Evolutionary conservation across 345 rosid species (phyloP).

Genomic region (Erodium maritimum): DNA sequence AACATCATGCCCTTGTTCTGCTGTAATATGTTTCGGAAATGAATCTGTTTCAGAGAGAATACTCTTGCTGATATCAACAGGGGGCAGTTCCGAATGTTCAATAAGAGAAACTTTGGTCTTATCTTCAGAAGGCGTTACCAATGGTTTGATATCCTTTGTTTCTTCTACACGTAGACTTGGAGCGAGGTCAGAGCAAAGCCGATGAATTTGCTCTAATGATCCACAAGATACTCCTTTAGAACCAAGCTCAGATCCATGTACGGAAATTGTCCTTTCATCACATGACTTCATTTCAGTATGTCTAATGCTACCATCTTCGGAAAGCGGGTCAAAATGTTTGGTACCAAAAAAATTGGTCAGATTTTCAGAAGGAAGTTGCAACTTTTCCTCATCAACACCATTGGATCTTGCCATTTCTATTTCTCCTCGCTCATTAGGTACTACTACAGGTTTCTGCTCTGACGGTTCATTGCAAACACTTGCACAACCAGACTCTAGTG

Average conservation of each 20-base stretch:
- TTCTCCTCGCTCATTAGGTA: not conserved
- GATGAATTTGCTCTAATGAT: slow-evolving; percentile 12
- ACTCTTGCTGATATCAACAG: slow-evolving; percentile 5
- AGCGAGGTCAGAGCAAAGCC: slow-evolving; percentile 3
- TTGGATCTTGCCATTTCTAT: slow-evolving; percentile 3
- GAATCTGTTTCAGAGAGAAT: slow-evolving; percentile 2
- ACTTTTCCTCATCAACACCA: slow-evolving; percentile 14
- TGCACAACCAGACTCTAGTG: not conserved
- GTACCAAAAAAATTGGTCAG: slow-evolving; percentile 5
- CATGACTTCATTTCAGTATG: slow-evolving; percentile 2
- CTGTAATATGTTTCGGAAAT: not conserved
- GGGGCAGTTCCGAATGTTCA: not conserved
- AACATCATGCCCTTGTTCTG: not conserved
- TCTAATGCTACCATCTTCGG: not conserved
- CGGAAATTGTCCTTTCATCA: not conserved
- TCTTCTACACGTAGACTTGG: no score
- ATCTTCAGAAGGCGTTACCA: no score
- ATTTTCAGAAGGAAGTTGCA: slow-evolving; percentile 9
- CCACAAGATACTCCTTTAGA: slow-evolving; percentile 2
- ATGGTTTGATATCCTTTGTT: no score
- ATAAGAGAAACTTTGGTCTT: not conserved
- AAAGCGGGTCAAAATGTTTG: not conserved
- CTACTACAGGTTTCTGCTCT: not conserved
- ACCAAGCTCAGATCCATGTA: not conserved
- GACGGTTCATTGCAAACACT: not conserved